Evolutionary conservation across 2,329 filamentous ascomycete species (phyloP), one percentile per base, ranked within the genome.

Genomic region (Shiraia sp.): DNA sequence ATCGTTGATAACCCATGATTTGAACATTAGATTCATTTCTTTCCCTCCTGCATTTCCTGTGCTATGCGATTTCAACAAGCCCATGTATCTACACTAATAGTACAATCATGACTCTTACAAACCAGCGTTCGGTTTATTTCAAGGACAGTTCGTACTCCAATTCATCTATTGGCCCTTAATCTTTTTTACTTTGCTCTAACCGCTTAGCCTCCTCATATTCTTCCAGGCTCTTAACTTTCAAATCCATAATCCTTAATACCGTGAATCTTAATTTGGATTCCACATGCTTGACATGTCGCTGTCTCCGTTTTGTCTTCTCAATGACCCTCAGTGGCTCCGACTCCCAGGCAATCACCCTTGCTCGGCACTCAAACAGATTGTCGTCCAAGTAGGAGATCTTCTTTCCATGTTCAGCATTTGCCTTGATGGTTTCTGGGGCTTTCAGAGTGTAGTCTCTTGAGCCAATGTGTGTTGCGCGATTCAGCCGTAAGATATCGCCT

Each of bases 241-340:
- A 66, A 72, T 97, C 88, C 65, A 87, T 86, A 51, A 99, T 87
- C 63, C 85, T 80, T 71, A 99, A 65, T 15, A 96, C 81, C 2
- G 93, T 99, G 71, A 87, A 96, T 61, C 82, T 79, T 67, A 95
- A 89, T 80, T 99, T 96, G 77, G 90, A 96, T 75, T 79, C 86
- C 8, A 93, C 86, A 45, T 80, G 82, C 76, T 84, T 89, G 35
- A 81, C 79, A 65, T 81, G 78, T 50, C 82, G 72, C 58, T 81
- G 77, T 64, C 86, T 79, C 63, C 88, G 76, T 69, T 86, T 86
- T 62, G 76, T 80, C 73, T 80, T 80, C 68, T 79, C 75, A 62
- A 72, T 75, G 26, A 78, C 62, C 40, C 75, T 59, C 74, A 79
- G 68, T 30, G 78, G 78, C 82, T 87, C 76, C 42, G 82, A 81